These are phyloP conservation scores for Leptodontidium sp. DNA, from an alignment of 2,329 filamentous ascomycete species.

Conservation along the genomic window DNA sequence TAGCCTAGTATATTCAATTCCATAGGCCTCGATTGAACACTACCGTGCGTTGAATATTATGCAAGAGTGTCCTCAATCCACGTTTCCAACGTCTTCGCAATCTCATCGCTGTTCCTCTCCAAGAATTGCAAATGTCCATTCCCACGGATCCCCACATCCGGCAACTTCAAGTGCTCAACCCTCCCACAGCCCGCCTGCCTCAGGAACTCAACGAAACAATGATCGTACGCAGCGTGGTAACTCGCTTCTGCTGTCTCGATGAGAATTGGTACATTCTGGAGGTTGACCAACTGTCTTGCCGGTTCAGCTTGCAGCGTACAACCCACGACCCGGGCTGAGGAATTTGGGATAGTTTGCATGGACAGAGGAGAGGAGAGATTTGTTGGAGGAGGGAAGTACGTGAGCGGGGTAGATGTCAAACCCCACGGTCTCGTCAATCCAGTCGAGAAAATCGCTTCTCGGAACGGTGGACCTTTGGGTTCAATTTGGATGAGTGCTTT, in stretches of 20 bases:
- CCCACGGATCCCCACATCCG: conserved; percentile 51
- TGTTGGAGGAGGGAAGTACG: conserved; percentile 54
- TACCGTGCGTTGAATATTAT: too few species aligned
- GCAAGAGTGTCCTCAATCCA: conserved; percentile 41
- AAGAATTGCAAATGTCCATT: conserved; percentile 59
- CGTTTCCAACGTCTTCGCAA: conserved; percentile 45
- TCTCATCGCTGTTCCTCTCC: conserved; percentile 56
- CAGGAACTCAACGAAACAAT: conserved; percentile 52
- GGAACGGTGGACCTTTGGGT: conserved; percentile 57
- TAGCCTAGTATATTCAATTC: too few species aligned
- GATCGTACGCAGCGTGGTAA: conserved; percentile 57
- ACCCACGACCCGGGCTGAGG: conserved; percentile 36
- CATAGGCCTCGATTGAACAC: too few species aligned
- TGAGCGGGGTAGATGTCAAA: conserved; percentile 57
- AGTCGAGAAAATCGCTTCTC: conserved; percentile 50
- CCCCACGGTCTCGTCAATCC: conserved; percentile 52
- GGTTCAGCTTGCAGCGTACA: conserved; percentile 50
- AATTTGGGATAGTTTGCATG: conserved; percentile 43
- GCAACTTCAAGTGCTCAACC: conserved; percentile 50
- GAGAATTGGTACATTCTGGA: conserved; percentile 49
- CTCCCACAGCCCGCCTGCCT: conserved; percentile 52
- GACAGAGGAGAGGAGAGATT: conserved; percentile 49
- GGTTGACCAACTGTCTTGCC: conserved; percentile 48
- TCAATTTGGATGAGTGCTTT: conserved; percentile 55
- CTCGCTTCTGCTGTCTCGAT: conserved; percentile 54